Evolutionary conservation across 73 alveolate genomes (phyloP).

Genomic region (Tetrahymena borealis): DNA sequence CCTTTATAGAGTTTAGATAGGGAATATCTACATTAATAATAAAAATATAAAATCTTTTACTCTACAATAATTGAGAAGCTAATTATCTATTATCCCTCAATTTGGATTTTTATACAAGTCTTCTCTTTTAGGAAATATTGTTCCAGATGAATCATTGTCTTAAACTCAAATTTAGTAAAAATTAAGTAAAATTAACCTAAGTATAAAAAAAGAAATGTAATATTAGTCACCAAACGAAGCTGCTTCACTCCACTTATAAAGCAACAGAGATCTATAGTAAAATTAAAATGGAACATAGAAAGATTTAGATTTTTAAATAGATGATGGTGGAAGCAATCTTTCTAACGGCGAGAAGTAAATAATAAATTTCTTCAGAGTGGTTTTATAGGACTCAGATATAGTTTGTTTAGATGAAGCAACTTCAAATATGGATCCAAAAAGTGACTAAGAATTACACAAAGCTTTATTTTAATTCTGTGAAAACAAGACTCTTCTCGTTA

Average conservation of each 20-base stretch:
- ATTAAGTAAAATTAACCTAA: conserved; percentile 26
- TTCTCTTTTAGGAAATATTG: conserved; percentile 69
- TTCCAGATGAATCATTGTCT: conserved; percentile 57
- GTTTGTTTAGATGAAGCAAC: conserved; percentile 75
- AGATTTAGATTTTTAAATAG: conserved; percentile 47
- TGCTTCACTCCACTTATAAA: background rate
- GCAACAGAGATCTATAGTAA: background rate
- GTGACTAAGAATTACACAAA: conserved; percentile 56
- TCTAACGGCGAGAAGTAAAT: conserved; percentile 69
- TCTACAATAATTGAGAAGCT: conserved; percentile 54
- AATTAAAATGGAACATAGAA: background rate
- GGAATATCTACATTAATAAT: conserved; percentile 52
- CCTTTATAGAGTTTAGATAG: conserved; percentile 50
- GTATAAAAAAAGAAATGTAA: background rate
- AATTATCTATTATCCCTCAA: conserved; percentile 67
- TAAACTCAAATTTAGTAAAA: conserved; percentile 45
- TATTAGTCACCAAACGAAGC: background rate
- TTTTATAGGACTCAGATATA: conserved; percentile 53
- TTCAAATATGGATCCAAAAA: conserved; percentile 65
- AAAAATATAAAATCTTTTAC: conserved; percentile 38
- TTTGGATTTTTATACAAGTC: conserved; percentile 62
- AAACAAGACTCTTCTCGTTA: conserved; percentile 29
- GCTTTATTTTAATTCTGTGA: conserved; percentile 18
- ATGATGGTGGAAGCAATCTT: conserved; percentile 60
- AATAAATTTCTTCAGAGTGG: conserved; percentile 65